phyloP scores from a whole-genome alignment of 139 green algal genomes.

The Trebouxia sp. region DNA sequence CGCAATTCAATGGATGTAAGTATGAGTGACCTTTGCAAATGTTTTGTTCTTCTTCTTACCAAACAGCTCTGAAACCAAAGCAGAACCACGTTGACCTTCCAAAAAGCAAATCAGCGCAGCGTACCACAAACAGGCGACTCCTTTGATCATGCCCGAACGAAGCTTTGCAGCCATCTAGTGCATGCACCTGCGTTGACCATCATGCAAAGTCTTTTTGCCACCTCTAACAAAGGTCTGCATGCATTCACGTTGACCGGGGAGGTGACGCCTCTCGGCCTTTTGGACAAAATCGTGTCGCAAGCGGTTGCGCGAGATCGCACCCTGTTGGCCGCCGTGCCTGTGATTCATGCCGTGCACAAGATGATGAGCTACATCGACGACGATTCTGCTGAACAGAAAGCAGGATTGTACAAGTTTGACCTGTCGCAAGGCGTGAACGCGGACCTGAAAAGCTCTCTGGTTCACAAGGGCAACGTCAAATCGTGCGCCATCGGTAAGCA shows the following conservation, averaged over 20 bases:
- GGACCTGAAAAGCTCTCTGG: not conserved
- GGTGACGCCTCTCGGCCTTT: not conserved
- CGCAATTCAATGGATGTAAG: no score
- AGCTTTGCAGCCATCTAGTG: no score
- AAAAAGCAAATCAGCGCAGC: no score
- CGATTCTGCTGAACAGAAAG: not conserved
- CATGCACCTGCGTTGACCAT: no score
- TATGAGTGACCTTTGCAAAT: no score
- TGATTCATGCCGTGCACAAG: not conserved
- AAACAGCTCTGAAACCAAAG: not conserved
- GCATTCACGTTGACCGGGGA: not conserved
- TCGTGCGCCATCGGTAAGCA: slow-evolving; percentile 8
- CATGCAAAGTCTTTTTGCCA: not conserved
- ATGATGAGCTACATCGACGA: slow-evolving; percentile 6
- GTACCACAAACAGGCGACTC: no score
- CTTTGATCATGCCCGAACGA: no score
- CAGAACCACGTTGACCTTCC: not conserved
- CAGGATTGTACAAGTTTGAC: not conserved
- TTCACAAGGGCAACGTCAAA: not conserved
- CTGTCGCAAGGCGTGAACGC: not conserved
- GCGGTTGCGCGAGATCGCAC: not conserved
- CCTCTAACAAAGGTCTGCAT: not conserved
- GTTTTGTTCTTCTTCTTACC: no score
- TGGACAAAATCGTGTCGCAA: not conserved
- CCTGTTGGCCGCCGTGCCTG: not conserved